A percentile compares a stretch with the other conserved stretches of the same genome.
Conservation (phyloP, 2,329 filamentous ascomycete genomes). For the Amauroascus verrucosus region DNA sequence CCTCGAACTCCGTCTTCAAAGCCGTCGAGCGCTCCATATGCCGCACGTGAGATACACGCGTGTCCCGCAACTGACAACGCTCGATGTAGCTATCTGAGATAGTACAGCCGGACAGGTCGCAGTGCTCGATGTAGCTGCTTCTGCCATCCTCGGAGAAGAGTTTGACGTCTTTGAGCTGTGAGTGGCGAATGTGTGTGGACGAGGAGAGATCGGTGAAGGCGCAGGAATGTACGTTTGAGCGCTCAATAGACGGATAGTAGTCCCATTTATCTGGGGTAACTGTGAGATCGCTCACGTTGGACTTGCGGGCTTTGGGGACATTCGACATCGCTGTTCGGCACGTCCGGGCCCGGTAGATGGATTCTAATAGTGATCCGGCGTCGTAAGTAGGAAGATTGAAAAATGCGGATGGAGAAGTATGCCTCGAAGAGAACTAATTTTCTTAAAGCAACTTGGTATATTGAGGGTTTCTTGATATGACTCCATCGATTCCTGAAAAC, state of each 20-base stretch:
- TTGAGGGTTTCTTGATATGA: too few relatives aligned
- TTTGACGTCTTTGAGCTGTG: constrained; percentile 5
- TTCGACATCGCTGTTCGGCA: too few relatives aligned
- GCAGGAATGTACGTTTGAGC: constrained; percentile 15
- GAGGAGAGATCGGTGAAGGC: constrained; percentile 15
- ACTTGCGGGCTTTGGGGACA: constrained; percentile 17
- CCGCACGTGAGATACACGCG: constrained; percentile 2
- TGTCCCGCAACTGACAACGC: constrained; percentile 10
- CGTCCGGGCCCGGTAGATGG: too few relatives aligned
- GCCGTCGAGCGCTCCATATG: constrained; percentile 10
- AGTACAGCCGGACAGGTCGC: background rate
- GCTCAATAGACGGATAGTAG: constrained; percentile 14
- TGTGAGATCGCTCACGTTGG: constrained; percentile 14
- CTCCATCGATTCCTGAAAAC: too few relatives aligned
- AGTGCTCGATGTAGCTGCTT: constrained; percentile 2
- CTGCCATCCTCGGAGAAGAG: background rate
- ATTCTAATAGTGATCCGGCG: too few relatives aligned
- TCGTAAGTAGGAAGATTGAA: too few relatives aligned
- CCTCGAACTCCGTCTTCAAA: constrained; percentile 6
- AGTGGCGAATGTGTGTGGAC: constrained; percentile 12
- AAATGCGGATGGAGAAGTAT: background rate
- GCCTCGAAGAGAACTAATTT: background rate
- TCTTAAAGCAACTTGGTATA: too few relatives aligned
- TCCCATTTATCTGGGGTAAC: constrained; percentile 17
- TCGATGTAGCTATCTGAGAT: constrained; percentile 7